Conservation (phyloP, 805 yeast genomes). For the Wickerhamiella lipophila region DNA sequence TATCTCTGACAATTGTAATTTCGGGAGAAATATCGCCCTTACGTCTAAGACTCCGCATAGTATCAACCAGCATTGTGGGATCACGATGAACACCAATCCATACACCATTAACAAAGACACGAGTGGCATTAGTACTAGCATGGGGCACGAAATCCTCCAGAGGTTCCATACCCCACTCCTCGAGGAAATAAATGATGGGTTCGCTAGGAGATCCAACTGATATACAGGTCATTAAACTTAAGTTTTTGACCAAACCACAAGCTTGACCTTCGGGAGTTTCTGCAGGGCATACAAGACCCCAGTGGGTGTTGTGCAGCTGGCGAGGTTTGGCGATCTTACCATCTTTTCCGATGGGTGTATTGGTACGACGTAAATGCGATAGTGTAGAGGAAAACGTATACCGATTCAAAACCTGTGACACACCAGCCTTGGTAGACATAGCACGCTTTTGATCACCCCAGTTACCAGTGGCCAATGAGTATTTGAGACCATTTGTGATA, state of each 20-base stretch:
- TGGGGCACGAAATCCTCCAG: slow-evolving; percentile 91
- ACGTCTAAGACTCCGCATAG: slow-evolving; percentile 84
- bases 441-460: slow-evolving; percentile 99
- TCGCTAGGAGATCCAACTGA: slow-evolving; percentile 97
- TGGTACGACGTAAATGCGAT: slow-evolving; percentile 97
- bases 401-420: slow-evolving; percentile 93
- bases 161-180: slow-evolving; percentile 99
- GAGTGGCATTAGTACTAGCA: slow-evolving; percentile 77
- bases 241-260: slow-evolving; percentile 95
- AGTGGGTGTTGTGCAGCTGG: slow-evolving; percentile 96
- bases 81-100: slow-evolving; percentile 99
- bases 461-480: slow-evolving; percentile 97
- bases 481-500: slow-evolving; percentile 91
- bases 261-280: slow-evolving; percentile 99
- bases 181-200: slow-evolving; percentile 81
- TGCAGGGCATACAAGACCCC: slow-evolving; percentile 99
- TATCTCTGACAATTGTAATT: slow-evolving; percentile 92
- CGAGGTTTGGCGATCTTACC: slow-evolving; percentile 98
- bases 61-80: slow-evolving; percentile 81
- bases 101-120: slow-evolving; percentile 95
- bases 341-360: slow-evolving; percentile 98
- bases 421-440: slow-evolving; percentile 98
- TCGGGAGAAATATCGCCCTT: slow-evolving; percentile 92
- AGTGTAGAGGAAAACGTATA: slow-evolving; percentile 97
- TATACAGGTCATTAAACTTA: slow-evolving; percentile 92